Percentiles rank a stretch among this genome's conserved stretches.
phyloP scores from a whole-genome alignment of 495 filamentous ascomycete species.

The Penicillium antarcticum region DNA sequence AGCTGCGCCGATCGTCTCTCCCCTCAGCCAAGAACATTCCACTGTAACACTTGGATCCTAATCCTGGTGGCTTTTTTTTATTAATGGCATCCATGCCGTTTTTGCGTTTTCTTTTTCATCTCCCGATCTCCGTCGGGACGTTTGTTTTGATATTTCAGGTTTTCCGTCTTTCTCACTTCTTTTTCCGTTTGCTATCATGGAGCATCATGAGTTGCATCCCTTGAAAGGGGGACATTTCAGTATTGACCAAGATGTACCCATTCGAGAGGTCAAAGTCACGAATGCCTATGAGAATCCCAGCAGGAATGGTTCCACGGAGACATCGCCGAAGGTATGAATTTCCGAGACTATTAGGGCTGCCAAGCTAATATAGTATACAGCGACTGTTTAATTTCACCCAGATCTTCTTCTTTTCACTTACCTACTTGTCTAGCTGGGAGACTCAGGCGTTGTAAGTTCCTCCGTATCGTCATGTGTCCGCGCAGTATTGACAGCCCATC shows the following conservation, averaged over 20 bases:
- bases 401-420: conserved; percentile 19
- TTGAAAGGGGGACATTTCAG: neutral
- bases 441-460: conserved; percentile 9
- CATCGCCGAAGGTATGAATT: conserved; percentile 1
- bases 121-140: neutral
- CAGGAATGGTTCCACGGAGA: neutral
- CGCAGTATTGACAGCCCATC: neutral
- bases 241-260: neutral
- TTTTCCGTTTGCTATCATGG: neutral
- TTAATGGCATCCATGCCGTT: neutral
- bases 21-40: neutral
- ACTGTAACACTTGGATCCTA: neutral
- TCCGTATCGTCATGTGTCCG: no score
- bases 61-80: neutral
- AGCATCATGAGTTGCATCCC: neutral
- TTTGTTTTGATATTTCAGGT: neutral
- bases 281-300: neutral
- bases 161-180: neutral
- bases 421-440: conserved; percentile 21
- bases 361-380: conserved; percentile 2
- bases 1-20: neutral
- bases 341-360: neutral
- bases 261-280: neutral
- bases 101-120: conserved; percentile 5
- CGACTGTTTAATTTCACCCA: conserved; percentile 20